A percentile compares a stretch with the other conserved stretches of the same genome.
phyloP scores from a whole-genome alignment of 163 green algal genomes.

The Scenedesmus sp. region DNA sequence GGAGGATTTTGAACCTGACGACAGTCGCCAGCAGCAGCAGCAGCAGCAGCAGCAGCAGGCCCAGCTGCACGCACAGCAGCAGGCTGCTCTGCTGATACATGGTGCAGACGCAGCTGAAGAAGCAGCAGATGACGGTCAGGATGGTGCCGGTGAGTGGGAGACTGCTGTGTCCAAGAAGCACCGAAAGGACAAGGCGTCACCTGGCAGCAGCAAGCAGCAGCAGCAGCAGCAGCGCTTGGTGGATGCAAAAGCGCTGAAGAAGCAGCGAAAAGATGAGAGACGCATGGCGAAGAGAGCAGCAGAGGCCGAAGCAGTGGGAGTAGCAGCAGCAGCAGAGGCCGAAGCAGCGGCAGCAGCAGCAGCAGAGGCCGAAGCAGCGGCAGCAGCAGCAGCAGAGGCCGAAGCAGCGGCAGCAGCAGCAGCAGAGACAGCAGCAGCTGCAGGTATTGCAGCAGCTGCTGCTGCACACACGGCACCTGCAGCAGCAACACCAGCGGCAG shows the following conservation, averaged over 20 bases:
- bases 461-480: not conserved
- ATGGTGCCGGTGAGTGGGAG: conserved; percentile 23
- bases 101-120: not conserved
- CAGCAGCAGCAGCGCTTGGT: not conserved
- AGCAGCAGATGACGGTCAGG: not conserved
- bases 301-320: not conserved
- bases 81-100: not conserved
- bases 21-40: not conserved
- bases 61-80: not conserved
- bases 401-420: not conserved
- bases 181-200: not conserved
- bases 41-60: not conserved
- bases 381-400: not conserved
- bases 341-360: not conserved
- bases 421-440: not conserved
- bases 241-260: not conserved
- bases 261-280: conserved; percentile 23
- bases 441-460: not conserved
- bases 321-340: not conserved
- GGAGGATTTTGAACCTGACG: not conserved
- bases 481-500: not conserved
- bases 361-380: not conserved
- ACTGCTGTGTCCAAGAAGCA: not conserved
- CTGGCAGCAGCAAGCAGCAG: not conserved
- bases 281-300: not conserved